Conservation (phyloP, 1,284 basidiomycete genomes). For the Ceratobasidium sp. region DNA sequence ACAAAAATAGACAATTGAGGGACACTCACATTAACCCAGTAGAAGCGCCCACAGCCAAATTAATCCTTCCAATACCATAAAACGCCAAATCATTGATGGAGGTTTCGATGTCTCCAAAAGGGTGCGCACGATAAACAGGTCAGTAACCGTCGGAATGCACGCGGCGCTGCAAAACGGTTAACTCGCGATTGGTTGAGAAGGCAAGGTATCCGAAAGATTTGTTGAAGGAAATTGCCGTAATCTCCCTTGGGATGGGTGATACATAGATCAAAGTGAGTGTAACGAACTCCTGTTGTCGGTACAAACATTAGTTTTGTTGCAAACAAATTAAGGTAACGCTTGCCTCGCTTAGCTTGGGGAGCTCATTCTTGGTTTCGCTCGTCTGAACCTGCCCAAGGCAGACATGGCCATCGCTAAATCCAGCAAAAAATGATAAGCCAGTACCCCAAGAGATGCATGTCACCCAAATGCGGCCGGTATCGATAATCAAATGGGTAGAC, state of each 20-base stretch:
- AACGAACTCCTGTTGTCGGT: too few species aligned
- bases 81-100: neutral
- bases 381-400: neutral
- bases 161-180: neutral
- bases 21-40: neutral
- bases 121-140: too few species aligned
- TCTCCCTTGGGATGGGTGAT: neutral
- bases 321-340: too few species aligned
- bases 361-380: too few species aligned
- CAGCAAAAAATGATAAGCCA: neutral
- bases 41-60: neutral
- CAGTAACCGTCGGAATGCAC: too few species aligned
- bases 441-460: neutral
- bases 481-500: neutral
- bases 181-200: neutral
- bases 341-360: neutral
- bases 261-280: neutral
- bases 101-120: neutral
- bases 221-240: constrained; percentile 11
- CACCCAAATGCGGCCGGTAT: neutral
- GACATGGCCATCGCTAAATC: neutral
- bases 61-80: neutral
- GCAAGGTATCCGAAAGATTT: neutral
- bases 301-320: too few species aligned
- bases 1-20: neutral